Conservation (phyloP, 2,329 filamentous ascomycete species). For the Xylogone sp. region DNA sequence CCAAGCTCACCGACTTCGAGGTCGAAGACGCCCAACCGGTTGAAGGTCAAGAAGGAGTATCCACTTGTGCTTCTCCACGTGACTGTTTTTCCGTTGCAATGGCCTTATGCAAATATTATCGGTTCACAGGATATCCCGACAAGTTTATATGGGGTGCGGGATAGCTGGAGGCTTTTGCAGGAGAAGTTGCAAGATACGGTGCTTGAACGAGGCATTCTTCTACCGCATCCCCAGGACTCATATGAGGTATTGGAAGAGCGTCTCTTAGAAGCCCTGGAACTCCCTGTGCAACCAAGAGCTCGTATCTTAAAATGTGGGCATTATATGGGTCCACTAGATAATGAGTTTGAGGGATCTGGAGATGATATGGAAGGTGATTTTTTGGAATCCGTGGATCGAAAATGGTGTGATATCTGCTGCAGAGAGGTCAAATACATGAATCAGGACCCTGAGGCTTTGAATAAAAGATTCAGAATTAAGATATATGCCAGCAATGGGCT, state of each 20-base stretch:
- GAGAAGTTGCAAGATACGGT: slow-evolving; percentile 71
- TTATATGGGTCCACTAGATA: slow-evolving; percentile 54
- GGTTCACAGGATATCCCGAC: slow-evolving; percentile 42
- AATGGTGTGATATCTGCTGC: slow-evolving; percentile 29
- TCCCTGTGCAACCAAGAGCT: slow-evolving; percentile 60
- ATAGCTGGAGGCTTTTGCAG: slow-evolving; percentile 64
- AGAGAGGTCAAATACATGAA: slow-evolving; percentile 25
- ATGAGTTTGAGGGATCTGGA: slow-evolving; percentile 21
- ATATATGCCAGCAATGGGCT: slow-evolving; percentile 93
- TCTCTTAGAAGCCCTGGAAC: slow-evolving; percentile 69
- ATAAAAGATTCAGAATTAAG: slow-evolving; percentile 68
- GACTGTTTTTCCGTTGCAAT: slow-evolving; percentile 67
- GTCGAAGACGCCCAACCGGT: slow-evolving; percentile 48
- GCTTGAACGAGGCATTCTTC: slow-evolving; percentile 67
- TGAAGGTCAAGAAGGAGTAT: slow-evolving; percentile 51
- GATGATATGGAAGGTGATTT: slow-evolving; percentile 12
- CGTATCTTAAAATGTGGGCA: slow-evolving; percentile 73
- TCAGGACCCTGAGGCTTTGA: slow-evolving; percentile 13
- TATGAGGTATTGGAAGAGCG: slow-evolving; percentile 78
- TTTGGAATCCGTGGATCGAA: slow-evolving; percentile 7
- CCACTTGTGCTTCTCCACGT: slow-evolving; percentile 77
- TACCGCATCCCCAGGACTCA: slow-evolving; percentile 75
- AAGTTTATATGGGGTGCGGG: slow-evolving; percentile 47
- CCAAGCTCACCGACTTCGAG: slow-evolving; percentile 15
- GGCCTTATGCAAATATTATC: slow-evolving; percentile 58